Percentiles rank a stretch among this genome's conserved stretches.
These are phyloP conservation scores for Cephalotrichum gorgonifer DNA, from an alignment of 2,329 filamentous ascomycete species.

Conservation along the genomic window DNA sequence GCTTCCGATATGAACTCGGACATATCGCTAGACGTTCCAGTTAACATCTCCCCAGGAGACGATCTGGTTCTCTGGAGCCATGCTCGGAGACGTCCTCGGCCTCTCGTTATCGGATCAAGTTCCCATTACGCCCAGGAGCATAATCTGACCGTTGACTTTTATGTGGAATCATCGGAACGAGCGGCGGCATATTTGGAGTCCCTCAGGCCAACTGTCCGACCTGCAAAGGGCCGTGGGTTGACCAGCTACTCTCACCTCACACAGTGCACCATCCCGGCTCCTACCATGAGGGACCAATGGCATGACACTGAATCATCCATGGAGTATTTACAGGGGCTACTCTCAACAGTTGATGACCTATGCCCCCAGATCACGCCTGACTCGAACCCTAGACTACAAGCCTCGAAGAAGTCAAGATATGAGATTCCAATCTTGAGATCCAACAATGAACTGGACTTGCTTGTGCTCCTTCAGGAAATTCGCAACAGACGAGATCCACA, in stretches of 20 bases:
- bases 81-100: neutral
- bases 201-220: neutral
- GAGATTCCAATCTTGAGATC: neutral
- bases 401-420: neutral
- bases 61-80: neutral
- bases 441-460: neutral
- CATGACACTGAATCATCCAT: neutral
- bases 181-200: neutral
- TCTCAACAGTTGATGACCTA: neutral
- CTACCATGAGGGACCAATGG: neutral
- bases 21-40: neutral
- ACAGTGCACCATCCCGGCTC: neutral
- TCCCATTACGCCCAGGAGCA: conserved; percentile 4
- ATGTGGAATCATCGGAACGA: neutral
- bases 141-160: conserved; percentile 2
- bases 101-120: conserved; percentile 1
- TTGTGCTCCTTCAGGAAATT: neutral
- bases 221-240: neutral
- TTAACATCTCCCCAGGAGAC: no score
- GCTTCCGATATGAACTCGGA: neutral
- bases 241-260: neutral
- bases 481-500: neutral
- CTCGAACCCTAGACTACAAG: neutral
- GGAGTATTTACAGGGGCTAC: neutral
- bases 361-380: neutral